phyloP scores from a whole-genome alignment of 352 stramenopile genomes.

The Globisporangium spinosum region DNA sequence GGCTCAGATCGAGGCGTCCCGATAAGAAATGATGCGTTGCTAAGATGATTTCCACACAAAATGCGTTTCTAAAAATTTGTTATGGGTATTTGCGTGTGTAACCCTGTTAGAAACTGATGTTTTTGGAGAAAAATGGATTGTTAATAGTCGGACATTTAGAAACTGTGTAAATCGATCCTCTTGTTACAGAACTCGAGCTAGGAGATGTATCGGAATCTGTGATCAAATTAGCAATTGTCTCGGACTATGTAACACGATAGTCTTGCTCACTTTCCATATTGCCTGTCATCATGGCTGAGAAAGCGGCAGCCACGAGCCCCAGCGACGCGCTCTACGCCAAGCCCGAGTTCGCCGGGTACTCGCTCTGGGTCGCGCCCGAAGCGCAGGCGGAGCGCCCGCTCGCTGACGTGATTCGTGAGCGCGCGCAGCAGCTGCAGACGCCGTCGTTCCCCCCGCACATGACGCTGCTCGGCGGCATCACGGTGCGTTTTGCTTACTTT shows the following conservation, averaged over 20 bases:
- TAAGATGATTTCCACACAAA: neutral
- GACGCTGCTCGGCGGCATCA: conserved; percentile 50
- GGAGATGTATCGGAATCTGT: too few relatives aligned
- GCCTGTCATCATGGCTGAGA: neutral
- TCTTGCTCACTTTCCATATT: neutral
- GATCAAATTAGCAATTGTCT: too few relatives aligned
- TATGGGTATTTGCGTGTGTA: too few relatives aligned
- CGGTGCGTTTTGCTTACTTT: conserved; percentile 22
- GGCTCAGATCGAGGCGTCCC: conserved; percentile 46
- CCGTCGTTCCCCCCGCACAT: conserved; percentile 51
- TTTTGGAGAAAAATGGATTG: too few relatives aligned
- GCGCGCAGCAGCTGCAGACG: conserved; percentile 35
- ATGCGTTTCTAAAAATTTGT: neutral
- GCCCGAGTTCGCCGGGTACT: conserved; percentile 52
- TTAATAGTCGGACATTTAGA: too few relatives aligned
- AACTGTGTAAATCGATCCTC: too few relatives aligned
- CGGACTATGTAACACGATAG: too few relatives aligned
- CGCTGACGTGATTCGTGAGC: conserved; percentile 30
- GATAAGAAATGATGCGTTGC: conserved; percentile 25
- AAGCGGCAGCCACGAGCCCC: neutral
- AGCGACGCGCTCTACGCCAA: conserved; percentile 27
- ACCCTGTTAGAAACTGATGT: too few relatives aligned
- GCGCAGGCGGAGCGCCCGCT: conserved; percentile 21
- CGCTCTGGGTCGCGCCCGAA: conserved; percentile 51
- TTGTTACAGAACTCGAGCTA: too few relatives aligned